Evolutionary conservation across 371 early-diverging fungal genomes (phyloP), one percentile per base, ranked within the genome.

Genomic region (Paraphysoderma sedebokerense): DNA sequence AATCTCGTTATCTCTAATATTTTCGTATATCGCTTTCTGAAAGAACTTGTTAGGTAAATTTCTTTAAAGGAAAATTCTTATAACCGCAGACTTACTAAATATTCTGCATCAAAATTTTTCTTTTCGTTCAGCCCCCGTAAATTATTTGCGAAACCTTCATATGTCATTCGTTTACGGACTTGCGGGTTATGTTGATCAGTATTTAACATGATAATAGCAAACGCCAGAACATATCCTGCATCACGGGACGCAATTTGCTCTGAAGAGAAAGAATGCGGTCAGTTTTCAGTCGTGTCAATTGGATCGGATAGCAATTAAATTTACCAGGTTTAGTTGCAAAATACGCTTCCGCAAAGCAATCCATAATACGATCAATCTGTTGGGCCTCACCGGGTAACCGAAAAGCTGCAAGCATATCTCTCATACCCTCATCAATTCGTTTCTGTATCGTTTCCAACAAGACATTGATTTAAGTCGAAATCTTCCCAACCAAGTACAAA

Each of bases 301-400:
- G n/a, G n/a, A n/a, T n/a, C n/a, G n/a, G n/a, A n/a, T n/a, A n/a
- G 26, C 19, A 50, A 15, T 48, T 29, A 33, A 15, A 28, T 33
- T 26, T 38, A 38, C 37, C 22, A 0, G 79, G 76, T 13, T 63
- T 67, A 26, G 71, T 63, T 28, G 72, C 77, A 59, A 69, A 83
- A 59, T 81, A 96, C 0, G 68, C 71, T 3, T 67, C 70, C 12
- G 88, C 77, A 70, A 92, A 93, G 0, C 78, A 68, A 48, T 85
- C 86, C 47, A 95, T 72, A 26, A 93, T 82, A 19, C 95, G 74
- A 49, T 86, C 82, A 46, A 96, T 92, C 55, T 87, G 83, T 62
- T 93, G 92, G 26, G 87, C 76, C 64, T 96, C 97, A 28, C 95
- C 95, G 3, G 89, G 88, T 17, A 96, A 60, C 38, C 91, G 74